Evolutionary conservation across 2,329 filamentous ascomycete species (phyloP), one percentile per base, ranked within the genome.

Genomic region (Teratosphaeria zuluensis): DNA sequence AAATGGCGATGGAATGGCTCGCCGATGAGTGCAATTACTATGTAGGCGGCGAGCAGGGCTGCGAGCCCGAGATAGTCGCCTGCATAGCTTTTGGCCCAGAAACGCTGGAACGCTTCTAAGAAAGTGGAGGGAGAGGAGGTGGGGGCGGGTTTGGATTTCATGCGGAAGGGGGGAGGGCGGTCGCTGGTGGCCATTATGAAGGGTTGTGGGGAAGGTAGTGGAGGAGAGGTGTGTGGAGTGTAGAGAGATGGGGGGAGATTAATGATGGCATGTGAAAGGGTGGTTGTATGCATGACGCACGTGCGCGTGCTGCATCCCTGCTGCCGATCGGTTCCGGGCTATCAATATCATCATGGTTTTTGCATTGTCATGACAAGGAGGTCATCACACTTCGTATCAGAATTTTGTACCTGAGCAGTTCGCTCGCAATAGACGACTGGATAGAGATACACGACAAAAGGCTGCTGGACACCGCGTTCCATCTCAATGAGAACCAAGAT

Each of bases 1-100:
- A 99, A 97, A 84, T 96, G 88, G 75, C 90, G 90, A 73, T 97
- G 91, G 72, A 97, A 97, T 0, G 94, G 94, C 61, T 87, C 85
- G 66, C 89, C 81, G 66, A 88, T 77, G 51, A 90, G 79, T 81
- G 89, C 69, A 8, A 64, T 52, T 35, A 85, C 67, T 19, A 88
- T 73, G 74, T 89, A 94, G 56, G 80, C 83, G 4, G 79, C 76
- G 7, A 90, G 69, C n/a, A 97, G 78, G 46, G 89, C 73, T 1
- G 79, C 76, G 62, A 97, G 83, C 38, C 90, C 90, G 32, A 95
- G 74, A 75, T 95, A 96, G 72, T 99, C 94, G 5, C 89, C 84
- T 11, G 89, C 89, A 77, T 96, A 94, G 1, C 89, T 91, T 71
- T 85, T 86, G 83, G 90, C 68, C 51, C 52, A 66, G 57, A 65